Evolutionary conservation across 2,329 filamentous ascomycete species (phyloP), one percentile per base, ranked within the genome.

Genomic region (Talaromyces amestolkiae): DNA sequence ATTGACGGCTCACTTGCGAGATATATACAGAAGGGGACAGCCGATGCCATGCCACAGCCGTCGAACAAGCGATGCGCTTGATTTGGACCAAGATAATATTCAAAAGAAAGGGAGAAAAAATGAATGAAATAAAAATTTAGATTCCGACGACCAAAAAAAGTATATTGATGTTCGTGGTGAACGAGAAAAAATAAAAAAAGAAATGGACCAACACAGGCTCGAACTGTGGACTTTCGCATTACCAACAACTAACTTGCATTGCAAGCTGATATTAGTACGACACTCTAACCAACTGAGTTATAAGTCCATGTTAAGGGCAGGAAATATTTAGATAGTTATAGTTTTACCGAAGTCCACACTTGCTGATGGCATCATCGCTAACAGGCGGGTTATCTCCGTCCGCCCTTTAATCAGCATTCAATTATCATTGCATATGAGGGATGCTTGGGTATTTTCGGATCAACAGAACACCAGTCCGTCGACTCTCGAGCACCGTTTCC

Each of bases 241-340:
- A 56, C 53, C 6, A 56, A 56, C 8, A 39, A 54, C 5, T 35
- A 19, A 10, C 33, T 56, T 37, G 33, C n/a, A 9, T 37, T 39
- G n/a, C 33, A 37, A 56, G 53, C 31, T 37, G 31, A 56, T 56
- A 56, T 56, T 56, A 56, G 53, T 56, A 56, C 53, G 53, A 19
- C 53, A 56, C 53, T 56, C 53, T 56, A 56, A 56, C 53, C 53
- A 56, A 56, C 53, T 56, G 53, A 56, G 53, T 56, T 56, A 56
- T 56, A 56, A 56, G 53, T 56, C 53, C 53, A 56, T 56, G 53
- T 56, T 9, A 2, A 1, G 0, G 1, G 2, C 1, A 4, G 2
- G 15, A 56, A 17, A 56, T 24, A 22, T 56, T 39, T 56, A 9
- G 1, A 3, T 11, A 8, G 1, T 31, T 53, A 53, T 31, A 1